Conservation (phyloP, 768 basidiomycete species). For the Lentinula sp. region DNA sequence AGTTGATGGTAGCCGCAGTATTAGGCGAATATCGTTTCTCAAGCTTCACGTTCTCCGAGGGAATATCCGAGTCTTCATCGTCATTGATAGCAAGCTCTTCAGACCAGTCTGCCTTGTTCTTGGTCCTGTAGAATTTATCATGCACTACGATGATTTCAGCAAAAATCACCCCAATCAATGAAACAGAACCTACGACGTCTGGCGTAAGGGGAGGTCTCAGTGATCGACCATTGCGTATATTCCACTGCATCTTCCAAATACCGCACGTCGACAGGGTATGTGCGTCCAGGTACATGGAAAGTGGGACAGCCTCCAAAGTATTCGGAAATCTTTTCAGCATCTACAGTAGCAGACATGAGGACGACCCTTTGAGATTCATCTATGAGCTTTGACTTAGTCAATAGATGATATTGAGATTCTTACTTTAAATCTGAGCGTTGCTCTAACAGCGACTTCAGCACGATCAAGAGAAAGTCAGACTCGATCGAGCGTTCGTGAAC, state of each 20-base stretch:
- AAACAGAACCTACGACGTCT: constrained; percentile 45
- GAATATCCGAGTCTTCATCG: constrained; percentile 59
- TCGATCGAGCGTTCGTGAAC: constrained; percentile 97
- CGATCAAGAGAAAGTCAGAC: constrained; percentile 93
- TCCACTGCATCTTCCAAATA: constrained; percentile 93
- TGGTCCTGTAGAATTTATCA: constrained; percentile 59
- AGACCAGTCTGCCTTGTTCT: constrained; percentile 67
- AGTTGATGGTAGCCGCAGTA: constrained; percentile 74
- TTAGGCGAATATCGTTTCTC: constrained; percentile 77
- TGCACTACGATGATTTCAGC: constrained; percentile 34
- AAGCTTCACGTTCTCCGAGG: constrained; percentile 40
- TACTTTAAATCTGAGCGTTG: constrained; percentile 83
- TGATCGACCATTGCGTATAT: constrained; percentile 69
- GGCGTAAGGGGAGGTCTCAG: constrained; percentile 78
- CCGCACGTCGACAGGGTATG: constrained; percentile 82
- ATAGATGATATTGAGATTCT: constrained; percentile 9
- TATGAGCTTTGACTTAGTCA: neutral
- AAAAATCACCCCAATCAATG: neutral
- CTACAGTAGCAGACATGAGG: constrained; percentile 95
- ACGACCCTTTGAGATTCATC: constrained; percentile 53
- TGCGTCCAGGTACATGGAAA: constrained; percentile 87
- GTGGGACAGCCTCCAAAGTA: constrained; percentile 46
- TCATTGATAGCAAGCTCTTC: constrained; percentile 60
- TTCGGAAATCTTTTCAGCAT: constrained; percentile 83
- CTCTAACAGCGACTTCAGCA: constrained; percentile 76